Percentiles rank a stretch among this genome's conserved stretches.
These are phyloP conservation scores for Sugiyamaella grinbergsii DNA, from an alignment of 1,139 yeast genomes.

Conservation along the genomic window DNA sequence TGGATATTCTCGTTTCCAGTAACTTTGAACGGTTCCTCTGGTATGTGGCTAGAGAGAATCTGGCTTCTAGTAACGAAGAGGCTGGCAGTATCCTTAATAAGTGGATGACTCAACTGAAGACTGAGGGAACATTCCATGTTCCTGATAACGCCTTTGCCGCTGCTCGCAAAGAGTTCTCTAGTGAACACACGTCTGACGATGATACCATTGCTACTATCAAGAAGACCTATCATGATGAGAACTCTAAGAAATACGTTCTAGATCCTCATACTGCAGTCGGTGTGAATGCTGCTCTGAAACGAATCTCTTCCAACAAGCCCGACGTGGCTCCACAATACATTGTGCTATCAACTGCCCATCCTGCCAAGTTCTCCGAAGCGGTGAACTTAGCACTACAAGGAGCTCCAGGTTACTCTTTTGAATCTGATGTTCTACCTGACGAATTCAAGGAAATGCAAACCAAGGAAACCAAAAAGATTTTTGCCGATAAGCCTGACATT, in stretches of 20 bases:
- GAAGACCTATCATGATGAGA: slow-evolving; percentile 58
- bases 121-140: slow-evolving; percentile 74
- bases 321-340: slow-evolving; percentile 56
- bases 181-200: slow-evolving; percentile 76
- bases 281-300: slow-evolving; percentile 70
- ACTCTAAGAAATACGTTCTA: slow-evolving; percentile 69
- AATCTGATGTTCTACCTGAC: slow-evolving; percentile 81
- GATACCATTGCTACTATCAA: slow-evolving; percentile 79
- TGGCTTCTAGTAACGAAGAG: slow-evolving; percentile 57
- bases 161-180: slow-evolving; percentile 70
- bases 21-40: slow-evolving; percentile 95
- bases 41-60: slow-evolving; percentile 80
- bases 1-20: slow-evolving; percentile 94
- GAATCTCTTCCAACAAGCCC: slow-evolving; percentile 53
- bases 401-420: slow-evolving; percentile 77
- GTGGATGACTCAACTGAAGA: slow-evolving; percentile 81
- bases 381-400: slow-evolving; percentile 76
- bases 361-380: slow-evolving; percentile 96
- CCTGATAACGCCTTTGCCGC: slow-evolving; percentile 63
- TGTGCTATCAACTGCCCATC: slow-evolving; percentile 95
- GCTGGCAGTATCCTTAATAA: slow-evolving; percentile 72
- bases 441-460: slow-evolving; percentile 74
- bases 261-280: slow-evolving; percentile 99
- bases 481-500: slow-evolving; percentile 72
- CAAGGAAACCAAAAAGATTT: slow-evolving; percentile 73